Conservation (phyloP, 75 land plant species). For the Selaginella moellendorffii region DNA sequence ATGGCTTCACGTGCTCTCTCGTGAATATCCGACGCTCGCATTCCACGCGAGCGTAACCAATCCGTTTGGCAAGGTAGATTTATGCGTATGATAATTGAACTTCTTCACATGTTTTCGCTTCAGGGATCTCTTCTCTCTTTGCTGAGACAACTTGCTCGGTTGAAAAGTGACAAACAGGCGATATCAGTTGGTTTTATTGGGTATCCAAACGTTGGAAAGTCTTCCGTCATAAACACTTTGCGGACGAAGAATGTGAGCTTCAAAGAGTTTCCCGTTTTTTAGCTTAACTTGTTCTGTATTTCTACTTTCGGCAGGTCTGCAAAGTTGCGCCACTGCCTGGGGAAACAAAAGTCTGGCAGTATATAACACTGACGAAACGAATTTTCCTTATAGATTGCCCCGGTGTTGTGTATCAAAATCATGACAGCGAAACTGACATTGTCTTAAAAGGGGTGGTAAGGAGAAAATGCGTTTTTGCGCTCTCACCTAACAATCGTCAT, state of each 20-base stretch:
- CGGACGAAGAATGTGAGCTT: slow-evolving; percentile 67
- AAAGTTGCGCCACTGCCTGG: slow-evolving; percentile 98
- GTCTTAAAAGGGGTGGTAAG: slow-evolving; percentile 96
- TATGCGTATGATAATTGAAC: background rate
- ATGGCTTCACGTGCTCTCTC: slow-evolving; percentile 77
- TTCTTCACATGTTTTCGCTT: background rate
- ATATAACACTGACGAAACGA: slow-evolving; percentile 89
- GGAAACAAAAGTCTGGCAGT: slow-evolving; percentile 99
- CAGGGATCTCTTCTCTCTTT: slow-evolving; percentile 95
- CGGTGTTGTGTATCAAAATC: slow-evolving; percentile 89
- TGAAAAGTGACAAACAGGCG: slow-evolving; percentile 93
- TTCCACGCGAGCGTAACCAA: slow-evolving; percentile 96
- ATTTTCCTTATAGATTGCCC: slow-evolving; percentile 95
- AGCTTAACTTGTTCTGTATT: background rate
- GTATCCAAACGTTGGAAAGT: slow-evolving; percentile 90
- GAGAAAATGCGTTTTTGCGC: background rate
- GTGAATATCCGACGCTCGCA: slow-evolving; percentile 90
- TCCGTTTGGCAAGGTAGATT: slow-evolving; percentile 77
- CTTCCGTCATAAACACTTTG: slow-evolving; percentile 91
- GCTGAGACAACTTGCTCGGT: slow-evolving; percentile 71
- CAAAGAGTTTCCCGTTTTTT: background rate
- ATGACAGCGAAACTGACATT: slow-evolving; percentile 80
- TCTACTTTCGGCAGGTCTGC: slow-evolving; percentile 49
- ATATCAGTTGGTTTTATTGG: slow-evolving; percentile 97
- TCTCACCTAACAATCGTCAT: background rate